Evolutionary conservation across 495 filamentous ascomycete genomes (phyloP), one percentile per base, ranked within the genome.

Genomic region (Annulohypoxylon bovei): DNA sequence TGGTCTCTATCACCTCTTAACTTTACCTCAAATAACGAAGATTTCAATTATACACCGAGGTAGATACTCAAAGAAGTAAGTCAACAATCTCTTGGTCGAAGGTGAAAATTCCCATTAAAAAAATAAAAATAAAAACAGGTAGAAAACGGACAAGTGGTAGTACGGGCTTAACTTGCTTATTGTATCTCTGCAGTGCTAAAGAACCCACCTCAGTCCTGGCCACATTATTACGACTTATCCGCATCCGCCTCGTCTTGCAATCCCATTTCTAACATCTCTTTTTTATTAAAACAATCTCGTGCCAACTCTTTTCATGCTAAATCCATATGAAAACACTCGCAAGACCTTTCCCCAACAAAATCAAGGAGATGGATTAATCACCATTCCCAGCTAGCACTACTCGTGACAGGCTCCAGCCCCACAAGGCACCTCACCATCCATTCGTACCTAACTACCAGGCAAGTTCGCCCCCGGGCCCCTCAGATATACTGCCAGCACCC

Each of bases 401-500:
- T 14, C 12, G 4, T 40, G 1, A 14, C 37, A n/a, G n/a, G n/a
- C n/a, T n/a, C n/a, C n/a, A n/a, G 11, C 37, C 37, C n/a, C 37
- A 14, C n/a, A n/a, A 14, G 4, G 12, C 12, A 40, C 37, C 11
- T 5, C 37, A 14, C 5, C 39, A 42, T 42, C 6, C 4, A 12
- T 25, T n/a, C 3, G 11, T n/a, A 37, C 33, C 9, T 32, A 3
- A 28, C 23, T 27, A 20, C 3, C 7, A n/a, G n/a, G 4, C 46
- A 25, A 14, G 8, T 6, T 46, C 33, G 9, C 33, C 33, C 2
- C 18, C 6, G 1, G 4, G 11, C 9, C 8, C 27, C 1, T 44
- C n/a, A 76, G 22, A 62, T 47, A 28, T 76, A 76, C 62, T 75
- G 68, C 62, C 65, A 76, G 20, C 62, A 62, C 20, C 75, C 72